Base-by-base conservation (phyloP, 2,329 filamentous ascomycete genomes). In the Raffaelea ambrosiae region DNA sequence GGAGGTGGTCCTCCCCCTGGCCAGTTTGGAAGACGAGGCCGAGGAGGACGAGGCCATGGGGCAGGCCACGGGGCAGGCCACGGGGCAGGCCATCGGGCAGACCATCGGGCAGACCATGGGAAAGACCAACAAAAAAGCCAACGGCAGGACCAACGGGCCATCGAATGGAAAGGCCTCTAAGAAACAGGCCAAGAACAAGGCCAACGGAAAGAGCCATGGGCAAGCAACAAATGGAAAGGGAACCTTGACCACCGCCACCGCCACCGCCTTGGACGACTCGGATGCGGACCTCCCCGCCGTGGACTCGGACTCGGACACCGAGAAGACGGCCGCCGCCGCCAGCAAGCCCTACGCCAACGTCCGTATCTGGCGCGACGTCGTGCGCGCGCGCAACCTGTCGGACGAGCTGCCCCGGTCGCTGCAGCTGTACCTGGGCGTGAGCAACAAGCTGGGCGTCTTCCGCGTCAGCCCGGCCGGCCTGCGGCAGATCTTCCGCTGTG, bases 371-470 rank as follows among this genome's bases (percentile, higher is more conserved):
- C 74, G 73, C 51, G 77, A 86, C 11, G 66, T 65, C 2, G 63
- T 73, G 11, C 65, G 56, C 29, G 77, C 77, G 2, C 67, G 83
- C 50, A 79, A 83, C 57, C 66, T 84, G 66, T 68, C 66, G 36
- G 63, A 63, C 22, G 79, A 85, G 45, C 61, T 84, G 14, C 77
- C 85, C 4, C 63, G 65, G 1, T 82, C 86, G 62, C 66, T 89
- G 48, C 70, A 71, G 53, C 72, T 72, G 47, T 87, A 83, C 49
- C 70, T 89, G 5, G 84, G 84, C 9, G 75, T 84, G 40, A 77
- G 75, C 55, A 80, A 83, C 50, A 75, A 75, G 45, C 66, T 91
- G 22, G 78, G 73, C 8, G 61, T 91, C 22, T 88, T 90, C 66
- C 74, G 84, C 50, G 71, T 85, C 53, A 77, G 86, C 58, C 76